Evolutionary conservation across 768 basidiomycete species (phyloP), one percentile per base, ranked within the genome.

Genomic region (Boletus subcaerulescens): DNA sequence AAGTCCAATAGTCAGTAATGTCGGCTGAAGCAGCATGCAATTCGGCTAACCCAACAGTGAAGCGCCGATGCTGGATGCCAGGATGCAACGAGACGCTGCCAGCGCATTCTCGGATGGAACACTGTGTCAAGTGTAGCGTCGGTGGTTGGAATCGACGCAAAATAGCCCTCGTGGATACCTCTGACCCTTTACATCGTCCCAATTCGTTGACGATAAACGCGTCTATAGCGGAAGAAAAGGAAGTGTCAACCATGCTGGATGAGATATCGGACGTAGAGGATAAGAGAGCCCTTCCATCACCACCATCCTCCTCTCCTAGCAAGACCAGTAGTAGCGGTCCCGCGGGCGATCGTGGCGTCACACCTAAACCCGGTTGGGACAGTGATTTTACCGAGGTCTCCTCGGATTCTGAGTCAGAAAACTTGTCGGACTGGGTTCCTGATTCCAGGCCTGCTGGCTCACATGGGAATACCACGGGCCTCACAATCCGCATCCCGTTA

Each of bases 401-500:
- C 20, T 60, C 64, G 22, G 56, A 56, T 38, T 45, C 51, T 1
- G 64, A 55, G 36, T n/a, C 48, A 5, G 58, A 57, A 12, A 20
- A 14, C 9, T 17, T 11, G 2, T 53, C 61, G 1, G 54, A 60
- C 12, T 13, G 36, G 20, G 29, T 47, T 1, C 29, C 20, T 14
- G 51, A 40, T 36, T 11, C 15, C 18, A 8, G 5, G 14, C 45
- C 6, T 15, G 4, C 15, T 26, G 17, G 9, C n/a, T 15, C 43
- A n/a, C 20, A 32, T 9, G 48, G 4, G 5, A 33, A 41, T 12
- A 10, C 36, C 18, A 47, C 49, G 3, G 31, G 49, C 24, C 8
- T 57, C 56, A 60, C 47, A 47, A 67, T 71, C n/a, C 60, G 42
- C 33, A 52, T 71, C 18, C 69, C 69, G 12, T 24, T 67, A 24